These are phyloP conservation scores for Plantago rigida DNA, from an alignment of 305 asterid genomes.

Conservation along the genomic window DNA sequence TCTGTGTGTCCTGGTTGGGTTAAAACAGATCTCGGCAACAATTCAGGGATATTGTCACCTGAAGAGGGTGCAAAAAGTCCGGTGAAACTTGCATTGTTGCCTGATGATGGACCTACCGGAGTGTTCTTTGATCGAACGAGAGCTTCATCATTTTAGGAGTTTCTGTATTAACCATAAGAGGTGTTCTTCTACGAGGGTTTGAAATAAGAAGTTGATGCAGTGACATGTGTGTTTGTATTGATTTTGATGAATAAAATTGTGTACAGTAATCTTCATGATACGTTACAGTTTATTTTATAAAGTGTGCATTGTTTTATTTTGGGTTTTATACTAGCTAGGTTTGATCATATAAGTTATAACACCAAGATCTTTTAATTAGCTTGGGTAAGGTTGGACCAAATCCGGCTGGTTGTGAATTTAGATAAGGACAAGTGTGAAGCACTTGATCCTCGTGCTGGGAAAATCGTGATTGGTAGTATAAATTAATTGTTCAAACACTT, in stretches of 20 bases:
- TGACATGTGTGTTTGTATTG: neutral
- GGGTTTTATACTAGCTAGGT: too few relatives aligned
- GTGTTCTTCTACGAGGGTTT: neutral
- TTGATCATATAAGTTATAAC: too few relatives aligned
- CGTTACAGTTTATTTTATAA: too few relatives aligned
- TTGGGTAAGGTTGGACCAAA: too few relatives aligned
- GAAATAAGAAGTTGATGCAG: neutral
- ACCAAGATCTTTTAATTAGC: too few relatives aligned
- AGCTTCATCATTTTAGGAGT: slow-evolving; percentile 25
- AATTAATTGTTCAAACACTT: too few relatives aligned
- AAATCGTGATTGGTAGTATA: too few relatives aligned
- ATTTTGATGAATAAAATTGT: neutral
- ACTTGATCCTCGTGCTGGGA: too few relatives aligned
- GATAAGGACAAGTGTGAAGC: too few relatives aligned
- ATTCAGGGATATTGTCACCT: slow-evolving; percentile 24
- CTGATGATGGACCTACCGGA: slow-evolving; percentile 48
- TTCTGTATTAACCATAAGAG: neutral
- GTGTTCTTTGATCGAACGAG: slow-evolving; percentile 29
- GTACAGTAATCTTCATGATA: too few relatives aligned
- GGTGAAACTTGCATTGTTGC: slow-evolving; percentile 35
- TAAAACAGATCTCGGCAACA: slow-evolving; percentile 38
- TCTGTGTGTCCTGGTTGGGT: slow-evolving; percentile 52
- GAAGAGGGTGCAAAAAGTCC: slow-evolving; percentile 45
- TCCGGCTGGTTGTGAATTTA: too few relatives aligned
- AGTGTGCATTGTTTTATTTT: too few relatives aligned